Percentiles rank a stretch among this genome's conserved stretches.
These are phyloP conservation scores for Galerina sulciceps DNA, from an alignment of 768 basidiomycete genomes.

Conservation along the genomic window DNA sequence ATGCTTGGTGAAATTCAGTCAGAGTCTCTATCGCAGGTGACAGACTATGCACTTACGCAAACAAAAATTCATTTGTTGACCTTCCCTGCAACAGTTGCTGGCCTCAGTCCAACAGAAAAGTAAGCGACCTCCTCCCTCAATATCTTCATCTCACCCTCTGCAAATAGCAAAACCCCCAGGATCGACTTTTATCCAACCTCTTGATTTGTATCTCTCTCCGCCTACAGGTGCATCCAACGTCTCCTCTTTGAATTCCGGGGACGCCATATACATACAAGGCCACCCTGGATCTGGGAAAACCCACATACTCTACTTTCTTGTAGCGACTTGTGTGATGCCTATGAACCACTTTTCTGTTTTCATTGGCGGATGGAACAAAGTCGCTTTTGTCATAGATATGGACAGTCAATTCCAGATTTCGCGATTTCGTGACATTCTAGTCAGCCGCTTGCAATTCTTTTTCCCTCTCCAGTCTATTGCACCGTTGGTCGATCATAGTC, in stretches of 20 bases:
- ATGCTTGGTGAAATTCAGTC: constrained; percentile 38
- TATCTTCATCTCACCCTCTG: constrained; percentile 5
- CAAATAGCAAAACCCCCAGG: constrained; percentile 31
- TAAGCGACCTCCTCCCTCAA: constrained; percentile 20
- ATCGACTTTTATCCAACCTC: constrained; percentile 32
- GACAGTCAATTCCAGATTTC: constrained; percentile 66
- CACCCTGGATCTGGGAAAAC: constrained; percentile 78
- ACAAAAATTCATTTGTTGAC: constrained; percentile 10
- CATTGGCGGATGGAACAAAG: constrained; percentile 66
- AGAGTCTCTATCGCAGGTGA: constrained; percentile 37
- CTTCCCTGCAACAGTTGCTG: constrained; percentile 39
- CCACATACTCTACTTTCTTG: constrained; percentile 70
- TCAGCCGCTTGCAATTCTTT: constrained; percentile 44
- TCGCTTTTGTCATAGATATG: constrained; percentile 71
- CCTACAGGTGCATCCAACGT: background rate
- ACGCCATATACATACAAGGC: constrained; percentile 80
- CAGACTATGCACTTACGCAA: constrained; percentile 16
- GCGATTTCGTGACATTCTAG: constrained; percentile 58
- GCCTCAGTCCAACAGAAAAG: constrained; percentile 42
- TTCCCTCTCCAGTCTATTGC: constrained; percentile 26
- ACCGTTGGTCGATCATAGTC: constrained; percentile 28
- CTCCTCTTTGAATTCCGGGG: constrained; percentile 43
- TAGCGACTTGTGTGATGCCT: constrained; percentile 65
- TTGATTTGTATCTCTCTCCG: constrained; percentile 36
- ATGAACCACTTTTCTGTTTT: constrained; percentile 26